These are phyloP conservation scores for Albophoma yamanashiensis DNA, from an alignment of 2,329 filamentous ascomycete species.

Conservation along the genomic window DNA sequence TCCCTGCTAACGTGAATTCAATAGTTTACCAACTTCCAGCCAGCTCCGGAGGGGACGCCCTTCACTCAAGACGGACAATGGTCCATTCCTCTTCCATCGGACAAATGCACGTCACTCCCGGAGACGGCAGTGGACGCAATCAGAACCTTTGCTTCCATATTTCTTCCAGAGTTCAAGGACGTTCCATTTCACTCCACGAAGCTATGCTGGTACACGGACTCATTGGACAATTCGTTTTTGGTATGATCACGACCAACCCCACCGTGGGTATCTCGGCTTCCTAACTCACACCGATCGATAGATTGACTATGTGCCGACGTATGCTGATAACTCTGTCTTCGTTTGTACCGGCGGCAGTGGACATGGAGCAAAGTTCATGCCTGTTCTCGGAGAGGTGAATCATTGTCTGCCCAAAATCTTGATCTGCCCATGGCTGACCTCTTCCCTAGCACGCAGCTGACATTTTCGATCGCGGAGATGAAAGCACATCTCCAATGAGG, in stretches of 20 bases:
- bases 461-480: constrained; percentile 14
- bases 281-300: background rate
- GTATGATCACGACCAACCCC: constrained; percentile 2
- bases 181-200: constrained; percentile 15
- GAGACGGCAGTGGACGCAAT: constrained; percentile 11
- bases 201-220: constrained; percentile 24
- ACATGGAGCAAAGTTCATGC: constrained; percentile 24
- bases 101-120: constrained; percentile 6
- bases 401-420: background rate
- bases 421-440: background rate
- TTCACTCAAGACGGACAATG: constrained; percentile 19
- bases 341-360: constrained; percentile 24
- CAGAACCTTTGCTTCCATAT: constrained; percentile 10
- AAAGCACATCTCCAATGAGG: constrained; percentile 17
- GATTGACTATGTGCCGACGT: constrained; percentile 21
- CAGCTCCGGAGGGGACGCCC: constrained; percentile 13
- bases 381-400: constrained; percentile 18
- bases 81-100: constrained; percentile 17
- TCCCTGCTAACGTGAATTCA: background rate
- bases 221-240: constrained; percentile 21
- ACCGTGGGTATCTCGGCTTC: background rate
- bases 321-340: constrained; percentile 18
- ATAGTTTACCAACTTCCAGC: constrained; percentile 20
- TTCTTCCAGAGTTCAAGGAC: constrained; percentile 15
- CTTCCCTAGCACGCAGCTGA: constrained; percentile 18